Conservation (phyloP, 139 green algal species). For the Chlamydomonas incerta region DNA sequence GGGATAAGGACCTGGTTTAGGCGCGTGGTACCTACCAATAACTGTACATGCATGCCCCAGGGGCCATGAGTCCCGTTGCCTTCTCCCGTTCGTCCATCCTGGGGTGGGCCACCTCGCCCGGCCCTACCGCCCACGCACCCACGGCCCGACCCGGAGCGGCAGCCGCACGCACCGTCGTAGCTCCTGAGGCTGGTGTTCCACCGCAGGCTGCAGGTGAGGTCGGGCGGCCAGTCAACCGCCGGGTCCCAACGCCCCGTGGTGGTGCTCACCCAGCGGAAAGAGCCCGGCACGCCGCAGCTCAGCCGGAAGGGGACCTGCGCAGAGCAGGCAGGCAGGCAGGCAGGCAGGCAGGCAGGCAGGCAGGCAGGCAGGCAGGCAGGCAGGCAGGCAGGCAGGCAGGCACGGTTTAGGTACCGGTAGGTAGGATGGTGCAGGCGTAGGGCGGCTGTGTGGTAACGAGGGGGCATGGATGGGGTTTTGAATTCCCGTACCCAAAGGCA, state of each 20-base stretch:
- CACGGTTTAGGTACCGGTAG: not conserved
- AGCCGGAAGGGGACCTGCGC: conserved; percentile 62
- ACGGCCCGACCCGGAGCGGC: too few species aligned
- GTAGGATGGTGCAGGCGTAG: too few species aligned
- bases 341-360: not conserved
- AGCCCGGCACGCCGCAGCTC: conserved; percentile 41
- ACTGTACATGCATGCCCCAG: too few species aligned
- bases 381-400: not conserved
- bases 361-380: not conserved
- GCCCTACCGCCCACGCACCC: too few species aligned
- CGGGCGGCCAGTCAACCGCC: conserved; percentile 53
- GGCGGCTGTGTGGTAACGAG: too few species aligned
- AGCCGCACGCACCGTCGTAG: conserved; percentile 71
- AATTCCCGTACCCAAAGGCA: too few species aligned
- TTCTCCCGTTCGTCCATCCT: too few species aligned
- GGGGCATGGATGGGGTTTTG: too few species aligned
- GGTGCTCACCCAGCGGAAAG: conserved; percentile 69
- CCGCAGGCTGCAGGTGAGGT: conserved; percentile 55
- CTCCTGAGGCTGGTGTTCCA: conserved; percentile 57
- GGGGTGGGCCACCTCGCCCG: too few species aligned
- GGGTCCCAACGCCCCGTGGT: conserved; percentile 67
- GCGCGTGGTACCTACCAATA: too few species aligned
- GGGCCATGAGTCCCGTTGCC: too few species aligned
- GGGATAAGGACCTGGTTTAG: not conserved
- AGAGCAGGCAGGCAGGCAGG: too few species aligned